Evolutionary conservation across 139 green algal genomes (phyloP).

Genomic region (Edaphochlamys debaryana): DNA sequence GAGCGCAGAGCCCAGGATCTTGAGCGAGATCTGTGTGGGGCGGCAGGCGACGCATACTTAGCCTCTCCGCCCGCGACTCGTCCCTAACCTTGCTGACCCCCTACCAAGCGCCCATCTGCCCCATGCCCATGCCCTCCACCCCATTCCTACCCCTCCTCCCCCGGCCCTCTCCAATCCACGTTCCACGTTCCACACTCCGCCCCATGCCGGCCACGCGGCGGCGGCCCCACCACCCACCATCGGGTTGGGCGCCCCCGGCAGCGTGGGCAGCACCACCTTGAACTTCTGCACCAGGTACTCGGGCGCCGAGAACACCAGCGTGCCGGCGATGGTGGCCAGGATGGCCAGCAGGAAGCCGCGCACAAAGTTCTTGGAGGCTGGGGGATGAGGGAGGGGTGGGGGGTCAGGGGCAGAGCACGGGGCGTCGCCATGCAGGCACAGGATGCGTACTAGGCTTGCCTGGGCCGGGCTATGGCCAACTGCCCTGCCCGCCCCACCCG

Average conservation of each 20-base stretch:
- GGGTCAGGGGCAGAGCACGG: background rate
- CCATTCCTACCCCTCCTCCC: no score
- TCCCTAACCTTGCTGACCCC: no score
- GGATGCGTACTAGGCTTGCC: no score
- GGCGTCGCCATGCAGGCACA: no score
- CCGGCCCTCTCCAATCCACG: no score
- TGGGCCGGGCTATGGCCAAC: no score
- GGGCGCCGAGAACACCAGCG: slow-evolving; percentile 55
- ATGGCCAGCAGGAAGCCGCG: slow-evolving; percentile 63
- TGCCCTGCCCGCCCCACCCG: no score
- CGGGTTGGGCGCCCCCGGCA: slow-evolving; percentile 39
- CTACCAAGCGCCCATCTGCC: no score
- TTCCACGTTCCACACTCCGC: no score
- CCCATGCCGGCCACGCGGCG: no score
- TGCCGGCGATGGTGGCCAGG: slow-evolving; percentile 61
- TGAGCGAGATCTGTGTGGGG: slow-evolving; percentile 52
- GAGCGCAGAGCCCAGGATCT: slow-evolving; percentile 58
- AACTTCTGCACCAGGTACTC: slow-evolving; percentile 49
- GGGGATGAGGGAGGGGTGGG: background rate
- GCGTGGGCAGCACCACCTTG: slow-evolving; percentile 40
- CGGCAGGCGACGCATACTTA: background rate
- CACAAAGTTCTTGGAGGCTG: slow-evolving; percentile 69
- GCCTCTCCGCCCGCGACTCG: no score
- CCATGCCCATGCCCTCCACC: no score
- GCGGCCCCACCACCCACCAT: slow-evolving; percentile 37